phyloP scores from a whole-genome alignment of 768 basidiomycete species.

The Russula vinacea region DNA sequence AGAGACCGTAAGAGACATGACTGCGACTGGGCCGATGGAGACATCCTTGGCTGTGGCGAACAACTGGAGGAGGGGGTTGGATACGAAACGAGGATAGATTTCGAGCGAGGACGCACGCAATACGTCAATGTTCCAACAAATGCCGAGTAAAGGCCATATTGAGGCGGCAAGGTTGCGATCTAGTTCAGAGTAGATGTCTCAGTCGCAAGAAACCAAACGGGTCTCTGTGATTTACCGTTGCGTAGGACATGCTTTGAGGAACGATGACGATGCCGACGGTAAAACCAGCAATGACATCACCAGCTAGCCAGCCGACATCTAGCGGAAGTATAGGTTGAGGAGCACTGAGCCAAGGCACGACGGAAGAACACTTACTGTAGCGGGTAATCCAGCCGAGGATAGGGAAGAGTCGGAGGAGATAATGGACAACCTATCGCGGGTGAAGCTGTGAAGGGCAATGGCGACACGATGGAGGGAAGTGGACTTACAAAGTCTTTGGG shows the following conservation, averaged over 20 bases:
- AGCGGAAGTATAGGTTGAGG: background rate
- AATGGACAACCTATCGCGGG: slow-evolving; percentile 50
- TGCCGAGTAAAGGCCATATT: slow-evolving; percentile 93
- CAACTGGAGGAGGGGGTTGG: slow-evolving; percentile 46
- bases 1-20: slow-evolving; percentile 89
- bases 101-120: slow-evolving; percentile 51
- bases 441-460: slow-evolving; percentile 6
- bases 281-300: slow-evolving; percentile 85
- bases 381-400: slow-evolving; percentile 81
- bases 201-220: background rate
- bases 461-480: background rate
- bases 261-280: slow-evolving; percentile 96
- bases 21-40: slow-evolving; percentile 98
- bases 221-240: slow-evolving; percentile 45
- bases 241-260: slow-evolving; percentile 92
- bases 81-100: background rate
- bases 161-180: slow-evolving; percentile 79
- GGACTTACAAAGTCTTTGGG: slow-evolving; percentile 52
- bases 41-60: slow-evolving; percentile 99
- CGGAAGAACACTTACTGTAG: slow-evolving; percentile 59
- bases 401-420: slow-evolving; percentile 76
- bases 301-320: slow-evolving; percentile 68
- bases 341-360: background rate
- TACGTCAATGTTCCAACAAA: slow-evolving; percentile 86
- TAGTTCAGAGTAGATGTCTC: slow-evolving; percentile 34